Conservation (phyloP, 768 basidiomycete genomes). For the Ephemerocybe angulata region DNA sequence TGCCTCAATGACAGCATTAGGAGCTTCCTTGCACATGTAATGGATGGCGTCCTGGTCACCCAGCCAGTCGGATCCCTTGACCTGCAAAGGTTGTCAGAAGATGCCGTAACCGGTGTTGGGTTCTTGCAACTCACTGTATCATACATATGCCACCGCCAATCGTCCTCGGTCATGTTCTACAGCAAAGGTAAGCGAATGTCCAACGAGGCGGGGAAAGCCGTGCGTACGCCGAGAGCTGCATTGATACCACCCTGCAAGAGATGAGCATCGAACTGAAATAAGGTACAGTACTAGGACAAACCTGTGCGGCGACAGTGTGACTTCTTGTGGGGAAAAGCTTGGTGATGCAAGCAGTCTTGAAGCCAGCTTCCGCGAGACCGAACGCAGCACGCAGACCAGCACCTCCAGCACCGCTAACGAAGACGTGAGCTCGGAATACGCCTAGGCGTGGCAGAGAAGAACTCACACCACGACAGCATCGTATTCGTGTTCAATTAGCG, state of each 20-base stretch:
- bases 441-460: constrained; percentile 3
- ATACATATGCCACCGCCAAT: constrained; percentile 99
- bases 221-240: constrained; percentile 85
- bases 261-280: constrained; percentile 6
- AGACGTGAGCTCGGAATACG: constrained; percentile 8
- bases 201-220: constrained; percentile 5
- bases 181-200: constrained; percentile 8
- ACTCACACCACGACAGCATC: constrained; percentile 98
- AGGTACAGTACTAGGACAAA: constrained; percentile 25
- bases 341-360: constrained; percentile 99
- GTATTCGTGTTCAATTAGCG: constrained; percentile 97
- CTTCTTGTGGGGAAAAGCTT: constrained; percentile 98
- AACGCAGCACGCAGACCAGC: constrained; percentile 98
- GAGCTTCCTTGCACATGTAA: constrained; percentile 99
- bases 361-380: constrained; percentile 95
- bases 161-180: constrained; percentile 98
- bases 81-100: constrained; percentile 42
- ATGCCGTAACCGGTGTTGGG: constrained; percentile 4
- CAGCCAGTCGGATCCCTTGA: constrained; percentile 99
- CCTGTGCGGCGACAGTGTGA: constrained; percentile 98
- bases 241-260: constrained; percentile 89
- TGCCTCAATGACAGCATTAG: constrained; percentile 89
- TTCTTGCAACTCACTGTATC: constrained; percentile 63
- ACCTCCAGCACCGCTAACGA: constrained; percentile 86
- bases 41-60: constrained; percentile 99